Percentiles rank a stretch among this genome's conserved stretches.
Evolutionary conservation across 2,329 filamentous ascomycete genomes (phyloP).

Genomic region (Aspergillus pseudoviridinutans): DNA sequence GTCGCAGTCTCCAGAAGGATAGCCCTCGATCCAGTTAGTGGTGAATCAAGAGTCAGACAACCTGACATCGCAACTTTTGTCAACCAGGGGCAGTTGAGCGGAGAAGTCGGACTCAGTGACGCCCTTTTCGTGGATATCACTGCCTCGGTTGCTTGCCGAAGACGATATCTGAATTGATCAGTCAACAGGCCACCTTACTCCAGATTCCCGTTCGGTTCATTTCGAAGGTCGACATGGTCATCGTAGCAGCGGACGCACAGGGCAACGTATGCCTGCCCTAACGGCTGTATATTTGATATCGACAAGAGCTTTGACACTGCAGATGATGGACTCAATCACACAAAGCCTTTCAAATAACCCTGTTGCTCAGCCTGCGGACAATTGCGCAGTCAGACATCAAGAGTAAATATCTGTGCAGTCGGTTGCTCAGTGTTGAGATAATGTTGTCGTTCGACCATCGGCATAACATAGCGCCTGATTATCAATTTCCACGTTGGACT

Average conservation of each 20-base stretch:
- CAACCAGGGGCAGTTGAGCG: background rate
- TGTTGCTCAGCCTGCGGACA: too few relatives aligned
- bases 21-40: conserved; percentile 2
- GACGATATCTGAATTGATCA: background rate
- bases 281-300: background rate
- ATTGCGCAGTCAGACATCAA: too few relatives aligned
- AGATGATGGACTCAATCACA: background rate
- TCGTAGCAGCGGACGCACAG: background rate
- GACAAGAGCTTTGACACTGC: background rate
- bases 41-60: conserved; percentile 6
- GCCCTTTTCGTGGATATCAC: conserved; percentile 82
- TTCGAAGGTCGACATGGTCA: conserved; percentile 3
- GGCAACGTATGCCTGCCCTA: conserved; percentile 4
- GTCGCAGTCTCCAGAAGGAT: conserved; percentile 3
- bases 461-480: too few relatives aligned
- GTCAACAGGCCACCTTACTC: background rate
- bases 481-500: too few relatives aligned
- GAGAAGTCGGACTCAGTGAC: conserved; percentile 61
- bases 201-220: conserved; percentile 3
- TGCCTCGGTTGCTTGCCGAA: conserved; percentile 72
- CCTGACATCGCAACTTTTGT: background rate
- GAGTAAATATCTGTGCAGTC: too few relatives aligned
- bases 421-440: too few relatives aligned
- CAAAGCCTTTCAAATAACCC: too few relatives aligned
- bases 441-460: too few relatives aligned